phyloP scores from a whole-genome alignment of 495 filamentous ascomycete genomes.

The Xylaria bambusicola region DNA sequence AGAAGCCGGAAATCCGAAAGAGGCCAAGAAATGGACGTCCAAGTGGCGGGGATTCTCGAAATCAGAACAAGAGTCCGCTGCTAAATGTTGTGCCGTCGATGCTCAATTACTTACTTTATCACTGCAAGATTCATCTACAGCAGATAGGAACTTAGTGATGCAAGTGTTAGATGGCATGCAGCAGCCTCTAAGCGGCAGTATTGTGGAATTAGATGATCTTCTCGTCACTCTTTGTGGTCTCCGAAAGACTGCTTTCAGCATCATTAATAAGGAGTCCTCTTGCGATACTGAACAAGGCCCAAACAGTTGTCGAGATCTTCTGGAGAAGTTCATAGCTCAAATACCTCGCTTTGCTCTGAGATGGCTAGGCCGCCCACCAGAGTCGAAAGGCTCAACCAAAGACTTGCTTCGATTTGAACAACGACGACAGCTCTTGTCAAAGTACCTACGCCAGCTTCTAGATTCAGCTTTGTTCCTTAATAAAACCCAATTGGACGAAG shows the following conservation, averaged over 20 bases:
- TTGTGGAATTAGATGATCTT: slow-evolving; percentile 68
- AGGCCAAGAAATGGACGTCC: slow-evolving; percentile 53
- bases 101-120: slow-evolving; percentile 49
- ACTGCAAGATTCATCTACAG: slow-evolving; percentile 36
- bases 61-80: slow-evolving; percentile 42
- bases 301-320: slow-evolving; percentile 27
- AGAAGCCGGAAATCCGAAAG: slow-evolving; percentile 43
- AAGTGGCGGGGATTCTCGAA: slow-evolving; percentile 37
- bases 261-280: slow-evolving; percentile 38
- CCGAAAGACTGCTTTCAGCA: slow-evolving; percentile 60
- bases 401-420: slow-evolving; percentile 56
- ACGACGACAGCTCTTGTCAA: slow-evolving; percentile 51
- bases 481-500: slow-evolving; percentile 45
- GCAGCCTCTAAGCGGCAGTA: slow-evolving; percentile 63
- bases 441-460: slow-evolving; percentile 48
- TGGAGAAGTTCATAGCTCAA: slow-evolving; percentile 53
- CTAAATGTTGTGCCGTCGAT: slow-evolving; percentile 43
- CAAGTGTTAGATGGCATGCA: slow-evolving; percentile 55
- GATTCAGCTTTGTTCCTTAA: slow-evolving; percentile 59
- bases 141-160: slow-evolving; percentile 42
- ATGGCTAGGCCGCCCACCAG: slow-evolving; percentile 57
- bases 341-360: slow-evolving; percentile 54
- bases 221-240: slow-evolving; percentile 63
- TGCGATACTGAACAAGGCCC: background rate
- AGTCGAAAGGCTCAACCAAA: slow-evolving; percentile 45